Conservation (phyloP, 2,329 filamentous ascomycete species). For the Fusarium keratoplasticum region DNA sequence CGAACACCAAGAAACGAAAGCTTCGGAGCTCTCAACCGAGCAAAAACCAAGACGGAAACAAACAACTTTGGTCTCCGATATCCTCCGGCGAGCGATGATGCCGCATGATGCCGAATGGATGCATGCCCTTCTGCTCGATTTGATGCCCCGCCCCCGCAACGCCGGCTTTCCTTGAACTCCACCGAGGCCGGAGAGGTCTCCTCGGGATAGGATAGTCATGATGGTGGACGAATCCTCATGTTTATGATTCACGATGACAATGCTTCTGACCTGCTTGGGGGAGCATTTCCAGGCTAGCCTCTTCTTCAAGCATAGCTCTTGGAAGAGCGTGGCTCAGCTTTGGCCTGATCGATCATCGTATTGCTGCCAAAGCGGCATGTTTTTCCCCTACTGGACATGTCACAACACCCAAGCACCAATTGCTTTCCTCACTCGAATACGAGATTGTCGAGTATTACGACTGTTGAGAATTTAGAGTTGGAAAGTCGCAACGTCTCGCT, state of each 20-base stretch:
- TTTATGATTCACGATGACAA: conserved; percentile 4
- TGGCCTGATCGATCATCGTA: conserved; percentile 14
- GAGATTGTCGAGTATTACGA: neutral
- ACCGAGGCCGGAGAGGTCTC: conserved; percentile 28
- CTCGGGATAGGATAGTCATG: neutral
- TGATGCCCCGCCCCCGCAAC: conserved; percentile 38
- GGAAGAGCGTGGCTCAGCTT: neutral
- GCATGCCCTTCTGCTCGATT: conserved; percentile 10
- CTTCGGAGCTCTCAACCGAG: conserved; percentile 21
- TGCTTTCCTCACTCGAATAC: neutral
- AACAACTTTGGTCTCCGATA: conserved; percentile 24
- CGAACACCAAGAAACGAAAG: neutral
- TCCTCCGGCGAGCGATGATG: conserved; percentile 24
- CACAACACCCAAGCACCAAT: conserved; percentile 1
- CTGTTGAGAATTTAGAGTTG: neutral
- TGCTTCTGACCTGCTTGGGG: neutral
- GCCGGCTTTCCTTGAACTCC: conserved; percentile 23
- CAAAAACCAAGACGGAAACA: neutral
- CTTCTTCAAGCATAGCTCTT: neutral
- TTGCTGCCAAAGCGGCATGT: conserved; percentile 6
- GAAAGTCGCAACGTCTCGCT: neutral
- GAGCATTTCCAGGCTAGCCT: neutral
- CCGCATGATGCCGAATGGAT: conserved; percentile 30
- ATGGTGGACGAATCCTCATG: neutral
- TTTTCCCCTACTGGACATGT: conserved; percentile 13